Base-by-base conservation (phyloP, 2,329 filamentous ascomycete genomes). In the Lasiodiplodia theobromae region DNA sequence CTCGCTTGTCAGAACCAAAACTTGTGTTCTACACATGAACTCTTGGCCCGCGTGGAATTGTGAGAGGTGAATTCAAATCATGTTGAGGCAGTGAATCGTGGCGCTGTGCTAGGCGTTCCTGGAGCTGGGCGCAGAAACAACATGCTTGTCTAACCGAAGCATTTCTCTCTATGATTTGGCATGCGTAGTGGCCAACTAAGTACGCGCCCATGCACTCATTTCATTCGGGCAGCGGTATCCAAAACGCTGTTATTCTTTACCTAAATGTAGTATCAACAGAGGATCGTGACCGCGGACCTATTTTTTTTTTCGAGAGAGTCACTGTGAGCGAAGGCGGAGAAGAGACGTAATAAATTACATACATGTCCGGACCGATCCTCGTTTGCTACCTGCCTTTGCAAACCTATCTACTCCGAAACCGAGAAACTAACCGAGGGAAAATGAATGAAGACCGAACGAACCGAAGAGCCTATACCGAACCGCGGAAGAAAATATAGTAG, bases 381-480 rank as follows among this genome's bases (percentile, higher is more conserved):
- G 44, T 47, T 47, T 21, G 18, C 44, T 8, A 21, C 18, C 21
- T 4, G 44, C 44, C 44, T 47, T n/a, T 10, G 21, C 18, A 47
- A 21, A n/a, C 44, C n/a, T 47, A 47, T 47, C n/a, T 47, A 47
- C 44, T 47, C 44, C 44, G 44, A n/a, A 47, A n/a, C 44, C 44
- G 44, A 47, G 44, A 53, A 28, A 25, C n/a, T 12, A 18, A 12
- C 21, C 18, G 11, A 53, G 25, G 14, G 4, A 23, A 31, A 18
- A 14, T 8, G 11, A 28, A 25, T 14, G 51, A 53, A 25, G 51
- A 53, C 11, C 51, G 23, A 53, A 28, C 51, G 21, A 28, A 53
- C 51, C 51, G 25, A 53, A 53, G 25, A 28, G 51, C 51, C 51
- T 25, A 53, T 57, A 37, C 31, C 31, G 34, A 38, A 57, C 54